Evolutionary conservation across 2,329 filamentous ascomycete genomes (phyloP), one percentile per base, ranked within the genome.

Genomic region (Alternaria gansuensis): DNA sequence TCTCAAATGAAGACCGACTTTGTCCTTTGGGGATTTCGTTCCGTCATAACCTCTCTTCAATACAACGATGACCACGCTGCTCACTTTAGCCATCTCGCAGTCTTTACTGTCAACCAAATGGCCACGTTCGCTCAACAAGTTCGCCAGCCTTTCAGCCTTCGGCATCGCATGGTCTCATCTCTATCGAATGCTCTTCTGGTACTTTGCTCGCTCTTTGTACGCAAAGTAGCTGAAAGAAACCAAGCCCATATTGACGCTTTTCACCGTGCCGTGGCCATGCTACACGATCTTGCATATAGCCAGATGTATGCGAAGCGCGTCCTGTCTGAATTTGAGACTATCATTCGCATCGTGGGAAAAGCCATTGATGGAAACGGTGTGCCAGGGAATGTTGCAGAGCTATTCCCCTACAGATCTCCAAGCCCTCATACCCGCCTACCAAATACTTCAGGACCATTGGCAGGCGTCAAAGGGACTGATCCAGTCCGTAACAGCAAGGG

Each of bases 401-500:
- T 69, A 10, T 65, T 74, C 13, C 73, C 73, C 3, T 75, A 75
- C 26, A 53, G 41, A n/a, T 53, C 58, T 7, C 17, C 68, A n/a
- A 68, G 66, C 48, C 57, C 55, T 23, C 48, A 33, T 9, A 43
- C 54, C 21, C 55, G 50, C 4, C 17, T 39, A 17, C 46, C 46
- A 6, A 31, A 9, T 14, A 7, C 37, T 10, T 13, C 37, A 40
- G 37, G 10, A 40, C 6, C 45, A 6, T 4, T 26, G 17, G 3
- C 11, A 29, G 43, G 51, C 8, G 5, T 28, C 13, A 33, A 33
- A 7, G 41, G 36, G 7, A 39, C 33, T 2, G 5, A 29, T 9
- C 5, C 24, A 6, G 21, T 4, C 10, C 31, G 53, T 10, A 40
- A 44, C 7, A 37, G 17, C 13, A 33, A 51, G 14, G 24, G 17